Evolutionary conservation across 2,329 filamentous ascomycete genomes (phyloP).

Genomic region (Lomentospora prolificans): DNA sequence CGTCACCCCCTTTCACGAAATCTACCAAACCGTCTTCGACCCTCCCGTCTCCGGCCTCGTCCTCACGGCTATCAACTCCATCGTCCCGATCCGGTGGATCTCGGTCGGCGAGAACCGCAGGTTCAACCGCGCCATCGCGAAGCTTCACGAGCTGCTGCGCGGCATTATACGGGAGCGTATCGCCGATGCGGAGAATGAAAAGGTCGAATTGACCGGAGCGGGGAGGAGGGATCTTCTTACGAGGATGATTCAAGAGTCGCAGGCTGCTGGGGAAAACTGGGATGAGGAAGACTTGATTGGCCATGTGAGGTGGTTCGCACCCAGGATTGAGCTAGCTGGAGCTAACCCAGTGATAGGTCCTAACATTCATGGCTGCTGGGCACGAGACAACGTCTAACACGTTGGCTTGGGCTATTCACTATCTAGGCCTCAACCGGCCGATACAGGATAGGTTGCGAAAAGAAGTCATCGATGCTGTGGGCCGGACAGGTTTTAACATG

Average conservation of each 20-base stretch:
- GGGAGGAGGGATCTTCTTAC: conserved; percentile 6
- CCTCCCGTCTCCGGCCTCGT: conserved; percentile 15
- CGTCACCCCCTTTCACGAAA: conserved; percentile 16
- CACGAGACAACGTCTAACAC: conserved; percentile 34
- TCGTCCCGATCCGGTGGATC: conserved; percentile 25
- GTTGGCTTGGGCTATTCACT: conserved; percentile 30
- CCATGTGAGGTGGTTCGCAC: neutral
- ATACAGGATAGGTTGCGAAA: conserved; percentile 27
- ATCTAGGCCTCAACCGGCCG: conserved; percentile 23
- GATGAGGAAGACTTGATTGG: conserved; percentile 17
- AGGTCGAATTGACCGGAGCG: conserved; percentile 6
- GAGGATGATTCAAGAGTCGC: conserved; percentile 20
- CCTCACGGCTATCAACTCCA: conserved; percentile 20
- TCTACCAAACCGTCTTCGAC: conserved; percentile 18
- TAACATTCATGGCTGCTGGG: conserved; percentile 33
- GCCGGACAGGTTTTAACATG: conserved; percentile 6
- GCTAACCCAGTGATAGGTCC: conserved; percentile 27
- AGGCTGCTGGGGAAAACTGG: conserved; percentile 13
- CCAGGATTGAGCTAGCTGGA: too few relatives aligned
- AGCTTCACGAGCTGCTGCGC: conserved; percentile 20
- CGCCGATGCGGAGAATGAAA: conserved; percentile 13
- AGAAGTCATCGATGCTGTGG: conserved; percentile 22
- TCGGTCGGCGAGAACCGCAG: conserved; percentile 25
- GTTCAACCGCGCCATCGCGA: conserved; percentile 21
- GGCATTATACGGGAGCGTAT: conserved; percentile 18